A percentile compares a stretch with the other conserved stretches of the same genome.
These are phyloP conservation scores for Metschnikowia similis DNA, from an alignment of 805 yeast genomes.

Conservation along the genomic window DNA sequence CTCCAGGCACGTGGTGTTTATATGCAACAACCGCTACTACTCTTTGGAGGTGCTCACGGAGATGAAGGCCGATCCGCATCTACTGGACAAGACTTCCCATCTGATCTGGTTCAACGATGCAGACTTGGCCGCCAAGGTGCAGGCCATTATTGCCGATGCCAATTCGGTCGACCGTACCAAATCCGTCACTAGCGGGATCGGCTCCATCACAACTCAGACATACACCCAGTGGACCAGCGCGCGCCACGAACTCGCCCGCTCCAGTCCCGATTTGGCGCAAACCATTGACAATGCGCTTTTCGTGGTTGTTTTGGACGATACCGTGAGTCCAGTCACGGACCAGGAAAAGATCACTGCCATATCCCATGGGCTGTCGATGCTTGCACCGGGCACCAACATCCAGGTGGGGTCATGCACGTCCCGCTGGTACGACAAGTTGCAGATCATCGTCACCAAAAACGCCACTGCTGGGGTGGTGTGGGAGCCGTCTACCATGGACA, in stretches of 20 bases:
- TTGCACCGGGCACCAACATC: slow-evolving; percentile 40
- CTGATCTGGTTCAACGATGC: slow-evolving; percentile 51
- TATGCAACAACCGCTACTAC: slow-evolving; percentile 50
- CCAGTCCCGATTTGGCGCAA: slow-evolving; percentile 34
- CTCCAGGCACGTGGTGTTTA: slow-evolving; percentile 47
- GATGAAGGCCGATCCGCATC: slow-evolving; percentile 1
- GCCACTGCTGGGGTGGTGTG: slow-evolving; percentile 58
- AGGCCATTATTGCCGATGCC: slow-evolving; percentile 40
- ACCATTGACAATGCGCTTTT: slow-evolving; percentile 48
- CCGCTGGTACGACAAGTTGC: slow-evolving; percentile 58
- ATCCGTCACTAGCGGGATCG: slow-evolving; percentile 44
- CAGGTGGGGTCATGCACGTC: slow-evolving; percentile 57
- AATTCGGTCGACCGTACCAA: slow-evolving; percentile 30
- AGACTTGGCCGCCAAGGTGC: slow-evolving; percentile 44
- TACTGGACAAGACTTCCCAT: slow-evolving; percentile 16
- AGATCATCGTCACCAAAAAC: slow-evolving; percentile 49
- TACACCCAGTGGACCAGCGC: slow-evolving; percentile 47
- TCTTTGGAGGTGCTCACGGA: slow-evolving; percentile 44
- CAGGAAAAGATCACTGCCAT: slow-evolving; percentile 47
- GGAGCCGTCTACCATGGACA: slow-evolving; percentile 56
- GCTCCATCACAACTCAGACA: slow-evolving; percentile 52
- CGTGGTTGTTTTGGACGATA: slow-evolving; percentile 46
- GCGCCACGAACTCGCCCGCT: slow-evolving; percentile 36
- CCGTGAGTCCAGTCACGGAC: slow-evolving; percentile 42
- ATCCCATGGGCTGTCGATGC: slow-evolving; percentile 48